phyloP scores from a whole-genome alignment of 139 green algal species.

The Closterium sp. region DNA sequence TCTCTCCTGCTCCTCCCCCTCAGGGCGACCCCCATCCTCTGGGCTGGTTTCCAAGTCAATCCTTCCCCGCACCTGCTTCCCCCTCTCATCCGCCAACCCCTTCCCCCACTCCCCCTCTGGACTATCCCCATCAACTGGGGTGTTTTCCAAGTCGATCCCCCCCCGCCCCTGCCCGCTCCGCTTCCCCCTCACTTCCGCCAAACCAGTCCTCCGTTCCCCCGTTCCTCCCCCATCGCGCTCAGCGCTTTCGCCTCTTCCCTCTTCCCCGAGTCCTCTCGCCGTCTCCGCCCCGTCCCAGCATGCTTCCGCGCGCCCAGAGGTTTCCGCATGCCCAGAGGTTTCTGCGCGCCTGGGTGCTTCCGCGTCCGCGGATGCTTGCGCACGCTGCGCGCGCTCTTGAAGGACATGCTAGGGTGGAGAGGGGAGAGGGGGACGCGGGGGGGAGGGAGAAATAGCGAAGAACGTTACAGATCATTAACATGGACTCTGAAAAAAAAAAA shows the following conservation, averaged over 20 bases:
- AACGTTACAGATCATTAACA: background rate
- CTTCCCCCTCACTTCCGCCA: background rate
- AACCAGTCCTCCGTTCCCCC: background rate
- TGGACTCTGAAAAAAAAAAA: background rate
- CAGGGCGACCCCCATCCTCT: background rate
- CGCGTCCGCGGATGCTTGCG: background rate
- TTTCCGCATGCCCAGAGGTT: background rate
- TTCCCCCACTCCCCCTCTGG: background rate
- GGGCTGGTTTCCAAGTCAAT: background rate
- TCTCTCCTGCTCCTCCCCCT: background rate
- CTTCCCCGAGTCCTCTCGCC: background rate
- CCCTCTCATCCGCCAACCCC: background rate
- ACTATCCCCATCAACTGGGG: background rate
- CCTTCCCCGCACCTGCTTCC: background rate
- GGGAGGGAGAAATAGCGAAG: background rate
- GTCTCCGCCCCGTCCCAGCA: background rate
- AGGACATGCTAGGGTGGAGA: background rate
- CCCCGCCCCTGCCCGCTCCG: background rate
- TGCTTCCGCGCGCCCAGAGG: background rate
- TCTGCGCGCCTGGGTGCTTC: background rate
- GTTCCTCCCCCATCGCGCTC: background rate
- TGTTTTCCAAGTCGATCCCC: background rate
- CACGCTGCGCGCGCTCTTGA: background rate
- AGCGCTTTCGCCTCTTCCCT: background rate
- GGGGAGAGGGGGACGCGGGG: too few relatives aligned